Conservation (phyloP, 208 protist genomes). For the Leishmania braziliensis region DNA sequence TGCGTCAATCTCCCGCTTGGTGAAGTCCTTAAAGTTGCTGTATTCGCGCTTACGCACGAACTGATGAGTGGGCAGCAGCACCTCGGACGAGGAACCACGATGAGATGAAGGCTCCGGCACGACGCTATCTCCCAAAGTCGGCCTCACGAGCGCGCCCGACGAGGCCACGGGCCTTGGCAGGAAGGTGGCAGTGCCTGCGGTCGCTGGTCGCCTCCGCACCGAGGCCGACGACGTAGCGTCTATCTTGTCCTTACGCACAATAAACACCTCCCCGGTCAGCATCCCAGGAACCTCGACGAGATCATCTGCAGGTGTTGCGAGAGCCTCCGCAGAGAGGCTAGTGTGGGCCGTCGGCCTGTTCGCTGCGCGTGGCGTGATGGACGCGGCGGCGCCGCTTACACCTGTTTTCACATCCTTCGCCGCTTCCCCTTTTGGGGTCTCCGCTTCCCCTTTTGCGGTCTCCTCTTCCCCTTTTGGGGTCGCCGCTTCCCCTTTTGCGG, state of each 20-base stretch:
- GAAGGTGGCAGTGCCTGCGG: neutral
- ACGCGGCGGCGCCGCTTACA: neutral
- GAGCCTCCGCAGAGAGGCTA: neutral
- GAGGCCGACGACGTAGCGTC: constrained; percentile 1
- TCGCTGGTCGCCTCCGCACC: neutral
- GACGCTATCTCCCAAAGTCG: neutral
- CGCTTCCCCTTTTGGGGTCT: neutral
- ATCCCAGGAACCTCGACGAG: constrained; percentile 22
- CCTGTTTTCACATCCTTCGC: neutral
- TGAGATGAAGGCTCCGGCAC: neutral
- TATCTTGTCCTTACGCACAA: constrained; percentile 20
- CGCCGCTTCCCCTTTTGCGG: too few relatives aligned
- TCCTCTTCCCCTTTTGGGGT: too few relatives aligned
- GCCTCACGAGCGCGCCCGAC: neutral
- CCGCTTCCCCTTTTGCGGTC: too few relatives aligned
- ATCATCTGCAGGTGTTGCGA: neutral
- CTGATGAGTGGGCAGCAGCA: constrained; percentile 49
- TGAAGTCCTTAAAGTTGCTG: constrained; percentile 52
- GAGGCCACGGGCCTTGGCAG: neutral
- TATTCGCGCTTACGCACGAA: constrained; percentile 65
- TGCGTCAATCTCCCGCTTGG: constrained; percentile 61
- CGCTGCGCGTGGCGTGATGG: neutral
- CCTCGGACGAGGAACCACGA: constrained; percentile 32
- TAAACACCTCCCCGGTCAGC: constrained; percentile 22
- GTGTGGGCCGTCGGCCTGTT: neutral